Percentiles rank a stretch among this genome's conserved stretches.
These are phyloP conservation scores for Vigna unguiculata DNA, from an alignment of 306 rosid species.

Conservation along the genomic window DNA sequence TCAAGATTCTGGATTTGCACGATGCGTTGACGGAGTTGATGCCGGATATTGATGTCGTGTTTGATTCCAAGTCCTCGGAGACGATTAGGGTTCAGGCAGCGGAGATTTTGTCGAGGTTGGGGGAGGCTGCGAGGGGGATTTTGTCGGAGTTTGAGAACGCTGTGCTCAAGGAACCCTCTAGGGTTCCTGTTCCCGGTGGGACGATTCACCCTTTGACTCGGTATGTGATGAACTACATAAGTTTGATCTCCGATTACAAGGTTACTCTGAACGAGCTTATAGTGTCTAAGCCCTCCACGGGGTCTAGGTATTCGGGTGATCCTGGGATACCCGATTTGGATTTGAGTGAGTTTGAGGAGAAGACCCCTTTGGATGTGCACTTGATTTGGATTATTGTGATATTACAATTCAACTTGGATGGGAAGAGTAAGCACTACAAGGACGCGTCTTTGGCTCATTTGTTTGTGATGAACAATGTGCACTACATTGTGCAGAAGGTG, in stretches of 20 bases:
- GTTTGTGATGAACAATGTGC: conserved; percentile 97
- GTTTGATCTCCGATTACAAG: conserved; percentile 90
- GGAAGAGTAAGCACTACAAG: conserved; percentile 89
- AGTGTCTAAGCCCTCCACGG: conserved; percentile 90
- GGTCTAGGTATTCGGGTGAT: conserved; percentile 81
- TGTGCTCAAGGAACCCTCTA: conserved; percentile 85
- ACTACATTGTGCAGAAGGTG: conserved; percentile 94
- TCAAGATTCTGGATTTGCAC: conserved; percentile 90
- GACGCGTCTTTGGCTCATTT: conserved; percentile 78
- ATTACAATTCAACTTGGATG: conserved; percentile 90
- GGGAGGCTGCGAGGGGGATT: conserved; percentile 95
- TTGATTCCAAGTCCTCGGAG: conserved; percentile 88
- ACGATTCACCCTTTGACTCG: conserved; percentile 96
- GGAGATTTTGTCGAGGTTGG: conserved; percentile 87
- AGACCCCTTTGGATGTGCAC: conserved; percentile 82
- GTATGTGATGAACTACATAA: conserved; percentile 96
- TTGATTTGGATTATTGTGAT: conserved; percentile 97
- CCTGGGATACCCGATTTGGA: conserved; percentile 91
- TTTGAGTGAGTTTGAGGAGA: conserved; percentile 81
- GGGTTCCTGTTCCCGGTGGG: conserved; percentile 94
- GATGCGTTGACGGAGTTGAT: conserved; percentile 88
- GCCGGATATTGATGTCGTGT: conserved; percentile 84
- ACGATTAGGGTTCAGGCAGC: conserved; percentile 87
- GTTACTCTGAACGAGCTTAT: conserved; percentile 83
- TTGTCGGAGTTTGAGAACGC: conserved; percentile 95